A percentile compares a stretch with the other conserved stretches of the same genome.
Conservation (phyloP, 192 early-diverging fungal species). For the Helicostylum pulchrum region DNA sequence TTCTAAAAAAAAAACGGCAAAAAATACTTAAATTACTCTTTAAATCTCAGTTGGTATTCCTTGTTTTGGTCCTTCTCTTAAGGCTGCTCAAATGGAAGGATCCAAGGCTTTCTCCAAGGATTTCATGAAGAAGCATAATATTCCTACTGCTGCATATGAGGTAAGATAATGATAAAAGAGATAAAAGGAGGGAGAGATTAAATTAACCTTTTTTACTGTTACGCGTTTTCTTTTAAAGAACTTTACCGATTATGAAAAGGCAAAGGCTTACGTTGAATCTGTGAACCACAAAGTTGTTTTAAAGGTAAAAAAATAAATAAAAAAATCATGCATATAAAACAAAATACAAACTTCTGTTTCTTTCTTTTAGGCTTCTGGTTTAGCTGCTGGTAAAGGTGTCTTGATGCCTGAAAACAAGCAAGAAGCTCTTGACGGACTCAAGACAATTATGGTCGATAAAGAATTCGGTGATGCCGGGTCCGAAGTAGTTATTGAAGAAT, state of each 20-base stretch:
- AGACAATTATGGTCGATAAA: constrained; percentile 84
- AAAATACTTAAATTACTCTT: neutral
- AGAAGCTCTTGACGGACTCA: constrained; percentile 83
- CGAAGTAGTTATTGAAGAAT: constrained; percentile 96
- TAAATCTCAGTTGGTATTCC: constrained; percentile 70
- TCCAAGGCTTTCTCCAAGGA: constrained; percentile 99
- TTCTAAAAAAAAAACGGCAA: neutral
- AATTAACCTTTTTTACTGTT: constrained; percentile 24
- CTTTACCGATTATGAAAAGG: constrained; percentile 78
- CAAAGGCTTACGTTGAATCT: constrained; percentile 60
- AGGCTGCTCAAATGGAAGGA: constrained; percentile 91
- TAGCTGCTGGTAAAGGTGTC: constrained; percentile 98
- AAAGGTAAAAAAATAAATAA: constrained; percentile 45
- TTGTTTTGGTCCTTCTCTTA: constrained; percentile 86
- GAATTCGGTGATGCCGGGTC: constrained; percentile 88
- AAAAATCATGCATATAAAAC: neutral
- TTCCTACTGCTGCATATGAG: constrained; percentile 92
- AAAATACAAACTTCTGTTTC: neutral
- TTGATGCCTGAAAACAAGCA: constrained; percentile 80
- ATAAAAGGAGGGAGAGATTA: constrained; percentile 16
- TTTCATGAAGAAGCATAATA: constrained; percentile 95
- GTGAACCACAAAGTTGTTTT: constrained; percentile 73
- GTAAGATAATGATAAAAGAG: constrained; percentile 36
- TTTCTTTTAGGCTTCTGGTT: constrained; percentile 69
- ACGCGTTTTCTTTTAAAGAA: constrained; percentile 32